Conservation (phyloP, 2,329 filamentous ascomycete species). For the Aciculosporium take region DNA sequence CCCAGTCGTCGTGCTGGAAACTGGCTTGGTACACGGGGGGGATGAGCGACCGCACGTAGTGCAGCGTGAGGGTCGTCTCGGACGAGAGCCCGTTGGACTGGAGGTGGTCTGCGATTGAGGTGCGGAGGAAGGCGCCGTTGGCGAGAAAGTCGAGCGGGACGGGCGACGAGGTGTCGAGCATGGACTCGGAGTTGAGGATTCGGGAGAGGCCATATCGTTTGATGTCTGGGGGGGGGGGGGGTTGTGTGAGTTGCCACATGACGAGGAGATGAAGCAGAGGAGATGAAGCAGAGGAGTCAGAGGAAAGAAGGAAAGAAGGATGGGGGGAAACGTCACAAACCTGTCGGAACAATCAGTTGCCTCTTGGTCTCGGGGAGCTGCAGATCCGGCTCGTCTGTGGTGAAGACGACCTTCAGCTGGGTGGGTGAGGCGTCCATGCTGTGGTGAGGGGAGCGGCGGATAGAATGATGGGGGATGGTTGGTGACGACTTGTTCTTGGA, state of each 20-base stretch:
- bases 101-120: constrained; percentile 83
- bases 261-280: not conserved
- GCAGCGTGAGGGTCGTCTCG: constrained; percentile 73
- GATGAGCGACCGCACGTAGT: constrained; percentile 85
- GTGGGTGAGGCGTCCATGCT: constrained; percentile 26
- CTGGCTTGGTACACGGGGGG: constrained; percentile 80
- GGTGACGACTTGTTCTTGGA: no score
- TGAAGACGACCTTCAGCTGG: constrained; percentile 55
- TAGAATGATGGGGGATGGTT: no score
- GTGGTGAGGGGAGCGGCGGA: not conserved
- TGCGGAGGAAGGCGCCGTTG: constrained; percentile 81
- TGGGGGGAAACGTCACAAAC: constrained; percentile 19
- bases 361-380: constrained; percentile 48
- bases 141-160: constrained; percentile 89
- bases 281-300: not conserved
- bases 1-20: constrained; percentile 97
- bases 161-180: constrained; percentile 50
- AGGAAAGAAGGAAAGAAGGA: not conserved
- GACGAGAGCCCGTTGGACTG: constrained; percentile 73
- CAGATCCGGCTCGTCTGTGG: constrained; percentile 46
- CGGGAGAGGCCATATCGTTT: constrained; percentile 57
- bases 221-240: constrained; percentile 42
- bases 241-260: no score
- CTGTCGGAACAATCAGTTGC: constrained; percentile 48
- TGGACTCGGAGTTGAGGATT: constrained; percentile 57